A percentile compares a stretch with the other conserved stretches of the same genome.
These are phyloP conservation scores for Teratosphaeriaceae sp. DNA, from an alignment of 2,329 filamentous ascomycete genomes.

Conservation along the genomic window DNA sequence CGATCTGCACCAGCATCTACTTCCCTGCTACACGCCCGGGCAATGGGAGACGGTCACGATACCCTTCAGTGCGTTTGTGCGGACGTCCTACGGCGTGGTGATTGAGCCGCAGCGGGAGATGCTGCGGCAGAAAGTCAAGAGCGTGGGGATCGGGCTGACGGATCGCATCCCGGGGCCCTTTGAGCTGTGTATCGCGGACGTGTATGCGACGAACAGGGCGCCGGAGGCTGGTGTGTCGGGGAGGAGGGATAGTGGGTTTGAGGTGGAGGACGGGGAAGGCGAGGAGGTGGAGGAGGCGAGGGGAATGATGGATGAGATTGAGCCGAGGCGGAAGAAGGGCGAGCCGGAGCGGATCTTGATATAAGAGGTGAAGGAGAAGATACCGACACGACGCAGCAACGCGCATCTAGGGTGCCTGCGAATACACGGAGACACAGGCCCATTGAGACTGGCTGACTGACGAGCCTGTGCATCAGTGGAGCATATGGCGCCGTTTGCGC, in stretches of 20 bases:
- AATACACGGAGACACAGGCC: too few relatives aligned
- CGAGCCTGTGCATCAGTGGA: too few relatives aligned
- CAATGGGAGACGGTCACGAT: slow-evolving; percentile 96
- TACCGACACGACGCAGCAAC: too few relatives aligned
- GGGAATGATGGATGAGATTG: slow-evolving; percentile 27
- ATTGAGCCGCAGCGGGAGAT: slow-evolving; percentile 91
- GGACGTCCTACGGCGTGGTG: slow-evolving; percentile 87
- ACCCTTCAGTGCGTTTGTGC: slow-evolving; percentile 85
- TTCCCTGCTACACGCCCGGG: slow-evolving; percentile 71
- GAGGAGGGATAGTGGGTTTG: slow-evolving; percentile 25
- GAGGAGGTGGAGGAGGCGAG: slow-evolving; percentile 11
- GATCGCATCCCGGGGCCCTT: slow-evolving; percentile 85
- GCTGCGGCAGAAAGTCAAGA: slow-evolving; percentile 76
- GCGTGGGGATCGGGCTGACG: slow-evolving; percentile 79
- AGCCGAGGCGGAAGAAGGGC: slow-evolving; percentile 24
- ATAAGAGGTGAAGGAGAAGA: too few relatives aligned
- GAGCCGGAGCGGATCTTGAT: slow-evolving; percentile 32
- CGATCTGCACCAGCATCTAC: slow-evolving; percentile 90
- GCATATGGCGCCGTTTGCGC: too few relatives aligned
- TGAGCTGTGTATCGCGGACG: slow-evolving; percentile 73
- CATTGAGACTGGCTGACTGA: too few relatives aligned
- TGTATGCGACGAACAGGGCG: slow-evolving; percentile 80
- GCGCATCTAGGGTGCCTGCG: too few relatives aligned
- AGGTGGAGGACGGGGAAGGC: slow-evolving; percentile 8
- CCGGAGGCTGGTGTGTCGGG: slow-evolving; percentile 28